Evolutionary conservation across 257 asterid species (phyloP).

Genomic region (Solanum sparsipilum): DNA sequence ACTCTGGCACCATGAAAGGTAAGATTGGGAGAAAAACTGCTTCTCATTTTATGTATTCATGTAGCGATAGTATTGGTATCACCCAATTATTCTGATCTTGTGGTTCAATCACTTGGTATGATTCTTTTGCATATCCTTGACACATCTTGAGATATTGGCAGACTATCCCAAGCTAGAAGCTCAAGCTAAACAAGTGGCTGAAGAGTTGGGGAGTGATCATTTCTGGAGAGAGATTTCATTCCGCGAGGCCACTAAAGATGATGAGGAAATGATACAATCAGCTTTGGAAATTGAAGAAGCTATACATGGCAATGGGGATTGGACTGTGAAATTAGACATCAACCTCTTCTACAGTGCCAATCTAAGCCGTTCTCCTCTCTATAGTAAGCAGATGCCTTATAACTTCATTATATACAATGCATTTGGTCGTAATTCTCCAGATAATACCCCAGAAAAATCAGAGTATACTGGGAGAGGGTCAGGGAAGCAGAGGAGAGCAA

Average conservation of each 20-base stretch:
- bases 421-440: constrained; percentile 59
- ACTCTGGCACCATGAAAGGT: not conserved
- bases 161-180: constrained; percentile 84
- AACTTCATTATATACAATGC: constrained; percentile 61
- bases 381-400: constrained; percentile 93
- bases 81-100: not conserved
- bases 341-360: constrained; percentile 90
- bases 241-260: constrained; percentile 55
- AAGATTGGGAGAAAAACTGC: not conserved
- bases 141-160: constrained; percentile 22
- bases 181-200: constrained; percentile 65
- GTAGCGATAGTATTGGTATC: not conserved
- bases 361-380: constrained; percentile 91
- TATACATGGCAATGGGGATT: constrained; percentile 82
- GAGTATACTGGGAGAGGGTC: constrained; percentile 32
- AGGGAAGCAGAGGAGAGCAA: constrained; percentile 60
- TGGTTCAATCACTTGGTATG: not conserved
- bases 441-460: constrained; percentile 7
- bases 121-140: not conserved
- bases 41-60: not conserved
- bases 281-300: constrained; percentile 79
- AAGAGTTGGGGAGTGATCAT: constrained; percentile 42
- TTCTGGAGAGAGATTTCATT: constrained; percentile 53
- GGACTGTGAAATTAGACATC: constrained; percentile 95
- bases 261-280: constrained; percentile 51